Conservation (phyloP, 192 early-diverging fungal species). For the Podila horticola region DNA sequence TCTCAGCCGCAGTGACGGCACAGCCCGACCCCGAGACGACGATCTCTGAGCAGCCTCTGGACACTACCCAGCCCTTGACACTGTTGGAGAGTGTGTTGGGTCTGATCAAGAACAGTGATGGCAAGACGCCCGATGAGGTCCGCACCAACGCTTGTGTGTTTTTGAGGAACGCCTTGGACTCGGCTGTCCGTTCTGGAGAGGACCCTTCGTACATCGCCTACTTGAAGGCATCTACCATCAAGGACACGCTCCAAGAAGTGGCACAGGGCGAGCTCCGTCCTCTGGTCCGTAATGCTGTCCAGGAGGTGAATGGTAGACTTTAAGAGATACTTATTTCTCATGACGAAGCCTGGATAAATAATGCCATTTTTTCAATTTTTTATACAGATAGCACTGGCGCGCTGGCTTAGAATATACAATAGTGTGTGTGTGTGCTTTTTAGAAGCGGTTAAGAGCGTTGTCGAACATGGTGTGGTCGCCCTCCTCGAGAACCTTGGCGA, state of each 20-base stretch:
- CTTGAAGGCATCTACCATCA: conserved; percentile 31
- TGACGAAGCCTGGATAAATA: neutral
- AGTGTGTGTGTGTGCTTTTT: neutral
- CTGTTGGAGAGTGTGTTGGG: conserved; percentile 55
- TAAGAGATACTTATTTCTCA: conserved; percentile 5
- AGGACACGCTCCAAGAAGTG: conserved; percentile 25
- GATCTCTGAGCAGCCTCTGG: conserved; percentile 10
- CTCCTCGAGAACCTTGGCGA: conserved; percentile 77
- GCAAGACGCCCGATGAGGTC: conserved; percentile 59
- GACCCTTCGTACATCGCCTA: conserved; percentile 32
- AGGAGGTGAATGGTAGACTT: conserved; percentile 27
- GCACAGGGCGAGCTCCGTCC: conserved; percentile 7
- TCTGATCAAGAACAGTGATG: conserved; percentile 48
- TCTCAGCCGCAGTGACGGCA: conserved; percentile 5
- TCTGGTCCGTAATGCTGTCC: conserved; percentile 21
- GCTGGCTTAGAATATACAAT: neutral
- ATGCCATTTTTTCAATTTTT: neutral
- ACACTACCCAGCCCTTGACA: conserved; percentile 19
- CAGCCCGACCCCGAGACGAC: conserved; percentile 11
- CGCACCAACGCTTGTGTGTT: conserved; percentile 59
- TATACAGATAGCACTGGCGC: no score
- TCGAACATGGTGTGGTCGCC: conserved; percentile 70
- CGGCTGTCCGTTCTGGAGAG: conserved; percentile 23
- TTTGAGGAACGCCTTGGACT: conserved; percentile 51
- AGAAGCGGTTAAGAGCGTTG: conserved; percentile 45